Evolutionary conservation across 305 asterid genomes (phyloP), one percentile per base, ranked within the genome.

Genomic region (Fraxinus baroniana): DNA sequence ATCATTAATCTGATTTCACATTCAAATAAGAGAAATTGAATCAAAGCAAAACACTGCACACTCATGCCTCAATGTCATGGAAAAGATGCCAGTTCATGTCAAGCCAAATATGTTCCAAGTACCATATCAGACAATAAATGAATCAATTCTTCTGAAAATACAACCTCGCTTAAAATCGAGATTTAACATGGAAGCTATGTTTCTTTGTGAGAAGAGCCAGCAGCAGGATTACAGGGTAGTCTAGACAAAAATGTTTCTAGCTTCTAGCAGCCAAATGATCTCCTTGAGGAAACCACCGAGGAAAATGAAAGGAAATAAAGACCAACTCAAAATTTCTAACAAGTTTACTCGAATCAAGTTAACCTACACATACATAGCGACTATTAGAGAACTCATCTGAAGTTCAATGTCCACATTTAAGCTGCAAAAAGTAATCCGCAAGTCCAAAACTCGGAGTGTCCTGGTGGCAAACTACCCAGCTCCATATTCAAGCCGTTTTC

Each of bases 401-500:
- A 68, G 35, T 79, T 62, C 17, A 62, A 20, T 60, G 82, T 66
- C 60, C 82, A 74, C 68, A 22, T 62, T 62, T 62, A 62, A 62
- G 71, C 17, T 22, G 32, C 71, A 62, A 60, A 60, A 60, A 20
- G 71, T 39, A 22, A 60, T 60, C 71, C 9, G 71, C 32, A 60
- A 22, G 32, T 22, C 15, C 71, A 62, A 22, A 62, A 62, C 71
- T 22, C 6, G 32, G 30, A 75, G 8, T 5, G 32, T 28, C 76
- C 76, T 49, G 72, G 46, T 77, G 46, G 57, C 28, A 33, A n/a
- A 26, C 32, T 35, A 30, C 80, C 76, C 55, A 73, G 57, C 81
- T 55, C 64, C 37, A 33, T n/a, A 30, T 71, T 89, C 85, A 95
- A 80, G 88, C 89, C 76, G 97, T 22, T 89, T 95, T 95, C 86